Percentiles rank a stretch among this genome's conserved stretches.
These are phyloP conservation scores for Phytophthora fragariae DNA, from an alignment of 352 stramenopile genomes.

Conservation along the genomic window DNA sequence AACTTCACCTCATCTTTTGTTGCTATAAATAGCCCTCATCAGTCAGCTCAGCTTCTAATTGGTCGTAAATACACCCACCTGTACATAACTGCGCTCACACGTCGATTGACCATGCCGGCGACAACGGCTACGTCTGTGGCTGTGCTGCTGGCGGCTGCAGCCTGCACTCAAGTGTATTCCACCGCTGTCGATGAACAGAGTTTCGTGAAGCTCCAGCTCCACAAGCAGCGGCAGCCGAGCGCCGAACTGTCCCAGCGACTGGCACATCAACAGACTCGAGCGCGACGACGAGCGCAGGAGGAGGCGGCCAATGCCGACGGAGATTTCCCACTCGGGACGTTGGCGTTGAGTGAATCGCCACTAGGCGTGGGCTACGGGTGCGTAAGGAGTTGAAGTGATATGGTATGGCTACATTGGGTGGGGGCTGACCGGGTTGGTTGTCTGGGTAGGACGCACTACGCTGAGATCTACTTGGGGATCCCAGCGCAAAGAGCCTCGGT, in stretches of 20 bases:
- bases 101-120: constrained; percentile 1
- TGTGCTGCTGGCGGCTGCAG: constrained; percentile 6
- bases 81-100: constrained; percentile 4
- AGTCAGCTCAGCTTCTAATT: constrained; percentile 5
- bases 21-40: not conserved
- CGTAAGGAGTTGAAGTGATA: not conserved
- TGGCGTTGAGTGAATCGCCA: constrained; percentile 69
- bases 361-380: constrained; percentile 77
- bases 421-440: constrained; percentile 1
- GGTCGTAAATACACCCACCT: constrained; percentile 29
- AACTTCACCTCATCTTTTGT: not conserved
- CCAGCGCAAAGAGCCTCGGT: constrained; percentile 84
- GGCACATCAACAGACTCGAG: constrained; percentile 58
- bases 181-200: constrained; percentile 1
- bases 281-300: constrained; percentile 47
- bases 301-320: constrained; percentile 2
- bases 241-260: constrained; percentile 23
- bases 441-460: constrained; percentile 76
- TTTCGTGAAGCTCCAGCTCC: constrained; percentile 42
- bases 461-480: constrained; percentile 83
- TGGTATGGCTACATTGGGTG: not conserved
- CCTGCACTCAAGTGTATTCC: constrained; percentile 1
- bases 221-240: constrained; percentile 27
- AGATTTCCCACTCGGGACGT: constrained; percentile 31
- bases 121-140: constrained; percentile 7